These are phyloP conservation scores for Diaporthe eres DNA, from an alignment of 2,329 filamentous ascomycete genomes.

Conservation along the genomic window DNA sequence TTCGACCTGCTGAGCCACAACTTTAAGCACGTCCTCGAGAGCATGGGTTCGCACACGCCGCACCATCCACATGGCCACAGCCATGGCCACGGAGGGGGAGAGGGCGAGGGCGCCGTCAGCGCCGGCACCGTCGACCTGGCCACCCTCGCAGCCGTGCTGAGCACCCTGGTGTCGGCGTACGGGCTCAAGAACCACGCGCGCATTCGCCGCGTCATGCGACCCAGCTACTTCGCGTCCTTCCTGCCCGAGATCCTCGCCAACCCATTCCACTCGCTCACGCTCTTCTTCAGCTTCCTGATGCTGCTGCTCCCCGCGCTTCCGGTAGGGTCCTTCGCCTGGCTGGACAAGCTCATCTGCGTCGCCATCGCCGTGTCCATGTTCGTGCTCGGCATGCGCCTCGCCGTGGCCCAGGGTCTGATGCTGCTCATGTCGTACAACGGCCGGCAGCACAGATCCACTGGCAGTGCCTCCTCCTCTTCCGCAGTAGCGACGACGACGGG, in stretches of 20 bases:
- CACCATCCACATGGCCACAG: constrained; percentile 79
- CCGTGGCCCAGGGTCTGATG: constrained; percentile 91
- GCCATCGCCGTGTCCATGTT: constrained; percentile 92
- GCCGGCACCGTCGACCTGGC: constrained; percentile 86
- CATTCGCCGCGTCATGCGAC: constrained; percentile 91
- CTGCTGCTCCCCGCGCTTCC: constrained; percentile 86
- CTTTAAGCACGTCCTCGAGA: constrained; percentile 91
- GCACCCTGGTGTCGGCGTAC: constrained; percentile 88
- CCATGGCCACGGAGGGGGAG: constrained; percentile 42
- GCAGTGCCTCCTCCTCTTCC: constrained; percentile 16
- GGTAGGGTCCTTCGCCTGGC: constrained; percentile 83
- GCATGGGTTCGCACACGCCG: constrained; percentile 76
- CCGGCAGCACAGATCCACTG: constrained; percentile 42
- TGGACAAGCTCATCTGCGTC: constrained; percentile 86
- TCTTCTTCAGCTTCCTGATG: constrained; percentile 82
- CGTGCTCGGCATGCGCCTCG: constrained; percentile 84
- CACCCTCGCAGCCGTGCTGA: constrained; percentile 83
- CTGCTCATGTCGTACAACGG: constrained; percentile 89
- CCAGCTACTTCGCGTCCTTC: constrained; percentile 77
- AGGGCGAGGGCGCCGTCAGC: constrained; percentile 63
- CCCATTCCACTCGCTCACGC: constrained; percentile 93
- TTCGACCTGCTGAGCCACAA: constrained; percentile 96
- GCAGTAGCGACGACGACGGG: neutral
- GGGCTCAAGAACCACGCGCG: constrained; percentile 90
- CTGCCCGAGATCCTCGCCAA: constrained; percentile 92